Evolutionary conservation across 176 grass and related monocot genomes (phyloP), one percentile per base, ranked within the genome.

Genomic region (Saccharum officinarum): DNA sequence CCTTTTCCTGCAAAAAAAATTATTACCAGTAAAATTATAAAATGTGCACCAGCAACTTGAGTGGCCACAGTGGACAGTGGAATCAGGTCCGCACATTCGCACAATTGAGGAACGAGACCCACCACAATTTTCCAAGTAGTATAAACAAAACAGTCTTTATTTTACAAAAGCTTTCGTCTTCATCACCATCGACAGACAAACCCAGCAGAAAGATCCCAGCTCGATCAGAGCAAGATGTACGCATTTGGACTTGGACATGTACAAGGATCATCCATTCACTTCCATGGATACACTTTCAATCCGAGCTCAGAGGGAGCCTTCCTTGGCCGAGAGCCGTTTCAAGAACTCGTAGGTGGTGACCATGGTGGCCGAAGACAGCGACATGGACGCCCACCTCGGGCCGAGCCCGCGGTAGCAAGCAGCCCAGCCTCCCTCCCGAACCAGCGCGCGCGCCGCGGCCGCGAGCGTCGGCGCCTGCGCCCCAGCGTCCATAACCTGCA

Each of bases 401-500:
- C 91, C 91, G 14, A 97, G 91, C 9, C 94, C 94, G 1, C 94
- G 72, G 77, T 93, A 97, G 86, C 91, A 93, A 17, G 91, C 94
- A 0, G 64, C 78, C 94, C 94, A 95, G 0, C 97, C 97, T 1
- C 93, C 97, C 59, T 94, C 93, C 77, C 84, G 89, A 34, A 98
- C 34, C 37, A 98, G 83, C 1, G 81, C 86, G 34, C 88, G 87
- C 73, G 92, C 84, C 46, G 93, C 94, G 75, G 81, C 87, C 18
- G 80, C 84, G 22, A 95, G 70, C 16, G 93, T 89, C 54, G 52
- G 74, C 38, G 39, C 22, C 22, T n/a, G 39, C 22, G 67, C 86
- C 1, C 82, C 89, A 4, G 83, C 57, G 18, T 91, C 97, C 88
- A 95, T 89, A n/a, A 98, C 97, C 84, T 98, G 97, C n/a, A 98